phyloP scores from a whole-genome alignment of 768 basidiomycete species.

The Lactifluus pinguis region DNA sequence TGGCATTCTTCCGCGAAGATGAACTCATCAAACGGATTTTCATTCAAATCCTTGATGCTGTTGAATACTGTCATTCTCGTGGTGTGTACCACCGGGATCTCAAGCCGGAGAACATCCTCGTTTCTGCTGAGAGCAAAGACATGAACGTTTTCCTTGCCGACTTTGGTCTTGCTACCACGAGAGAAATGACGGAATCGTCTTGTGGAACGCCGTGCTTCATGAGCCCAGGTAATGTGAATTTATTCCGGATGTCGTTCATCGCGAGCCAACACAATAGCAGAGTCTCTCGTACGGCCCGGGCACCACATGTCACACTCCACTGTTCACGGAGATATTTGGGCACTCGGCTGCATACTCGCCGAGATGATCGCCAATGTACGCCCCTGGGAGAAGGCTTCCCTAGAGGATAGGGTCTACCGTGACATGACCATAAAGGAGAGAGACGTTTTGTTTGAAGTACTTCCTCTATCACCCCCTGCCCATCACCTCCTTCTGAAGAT shows the following conservation, averaged over 20 bases:
- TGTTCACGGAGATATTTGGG: conserved; percentile 4
- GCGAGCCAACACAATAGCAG: not conserved
- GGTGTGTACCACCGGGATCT: conserved; percentile 13
- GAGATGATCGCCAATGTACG: conserved; percentile 3
- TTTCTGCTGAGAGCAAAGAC: not conserved
- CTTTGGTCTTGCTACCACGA: conserved; percentile 14
- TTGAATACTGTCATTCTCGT: conserved; percentile 7
- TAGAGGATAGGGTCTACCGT: not conserved
- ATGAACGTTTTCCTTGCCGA: conserved; percentile 6
- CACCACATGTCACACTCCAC: not conserved
- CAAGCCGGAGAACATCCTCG: conserved; percentile 6
- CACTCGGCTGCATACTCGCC: conserved; percentile 13
- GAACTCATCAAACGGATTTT: conserved; percentile 8
- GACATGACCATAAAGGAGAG: not conserved
- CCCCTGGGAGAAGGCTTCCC: conserved; percentile 1
- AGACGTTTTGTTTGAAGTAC: not conserved
- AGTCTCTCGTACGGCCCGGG: not conserved
- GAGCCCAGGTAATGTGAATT: conserved; percentile 7
- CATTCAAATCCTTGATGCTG: conserved; percentile 12
- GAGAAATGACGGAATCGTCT: not conserved
- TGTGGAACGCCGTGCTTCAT: conserved; percentile 12
- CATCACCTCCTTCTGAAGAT: conserved; percentile 41
- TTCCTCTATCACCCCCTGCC: conserved; percentile 29
- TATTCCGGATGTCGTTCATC: too few relatives aligned
- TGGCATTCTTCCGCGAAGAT: conserved; percentile 7